phyloP scores from a whole-genome alignment of 202 grass and related monocot species.

The Eragrostis tef region DNA sequence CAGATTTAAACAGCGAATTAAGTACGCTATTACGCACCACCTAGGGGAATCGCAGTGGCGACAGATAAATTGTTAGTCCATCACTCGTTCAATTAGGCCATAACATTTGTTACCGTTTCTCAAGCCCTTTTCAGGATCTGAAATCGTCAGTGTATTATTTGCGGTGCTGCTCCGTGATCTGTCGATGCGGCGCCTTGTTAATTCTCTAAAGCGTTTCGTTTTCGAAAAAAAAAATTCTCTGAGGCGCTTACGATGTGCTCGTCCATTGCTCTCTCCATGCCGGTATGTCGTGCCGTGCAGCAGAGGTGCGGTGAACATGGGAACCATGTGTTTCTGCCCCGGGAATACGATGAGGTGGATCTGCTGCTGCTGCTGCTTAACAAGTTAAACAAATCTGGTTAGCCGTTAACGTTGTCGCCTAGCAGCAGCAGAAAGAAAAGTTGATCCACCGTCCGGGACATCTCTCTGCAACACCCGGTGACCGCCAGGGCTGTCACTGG shows the following conservation, averaged over 20 bases:
- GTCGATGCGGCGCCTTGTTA: no score
- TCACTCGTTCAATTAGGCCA: no score
- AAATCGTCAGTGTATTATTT: no score
- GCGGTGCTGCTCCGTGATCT: no score
- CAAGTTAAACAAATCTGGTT: conserved; percentile 3
- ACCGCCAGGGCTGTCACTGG: neutral
- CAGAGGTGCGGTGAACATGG: neutral
- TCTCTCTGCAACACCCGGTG: conserved; percentile 7
- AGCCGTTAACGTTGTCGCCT: conserved; percentile 14
- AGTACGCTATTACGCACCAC: no score
- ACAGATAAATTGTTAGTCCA: no score
- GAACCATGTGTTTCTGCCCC: conserved; percentile 25
- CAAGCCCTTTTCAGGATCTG: no score
- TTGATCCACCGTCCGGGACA: neutral
- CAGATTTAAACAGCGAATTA: neutral
- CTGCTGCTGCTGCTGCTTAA: neutral
- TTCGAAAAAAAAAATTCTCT: no score
- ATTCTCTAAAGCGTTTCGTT: no score
- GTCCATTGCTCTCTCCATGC: neutral
- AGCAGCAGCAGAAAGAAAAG: neutral
- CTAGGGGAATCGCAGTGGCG: no score
- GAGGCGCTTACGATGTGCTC: neutral
- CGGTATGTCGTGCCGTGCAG: neutral
- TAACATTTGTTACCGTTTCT: no score
- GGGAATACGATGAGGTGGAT: neutral